These are phyloP conservation scores for Arthrobotrys musiformis DNA, from an alignment of 2,329 filamentous ascomycete genomes.

Conservation along the genomic window DNA sequence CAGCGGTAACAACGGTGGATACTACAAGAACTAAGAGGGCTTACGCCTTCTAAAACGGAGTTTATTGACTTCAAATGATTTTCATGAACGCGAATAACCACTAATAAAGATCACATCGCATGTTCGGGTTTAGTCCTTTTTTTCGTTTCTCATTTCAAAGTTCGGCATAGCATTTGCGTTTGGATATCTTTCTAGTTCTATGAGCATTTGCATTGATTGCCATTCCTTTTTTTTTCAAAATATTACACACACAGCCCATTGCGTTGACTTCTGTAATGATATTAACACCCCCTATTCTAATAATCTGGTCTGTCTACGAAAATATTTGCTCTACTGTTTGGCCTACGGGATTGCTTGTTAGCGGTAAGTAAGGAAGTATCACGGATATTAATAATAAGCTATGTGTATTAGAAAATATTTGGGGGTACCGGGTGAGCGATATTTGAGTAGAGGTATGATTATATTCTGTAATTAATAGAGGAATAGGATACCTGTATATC, in stretches of 20 bases:
- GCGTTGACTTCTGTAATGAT: slow-evolving; percentile 32
- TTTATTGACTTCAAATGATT: background rate
- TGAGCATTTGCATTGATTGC: background rate
- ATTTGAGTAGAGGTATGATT: no score
- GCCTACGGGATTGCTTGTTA: no score
- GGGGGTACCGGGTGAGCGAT: no score
- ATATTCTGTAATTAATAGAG: no score
- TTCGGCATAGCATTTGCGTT: slow-evolving; percentile 21
- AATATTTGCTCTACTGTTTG: no score
- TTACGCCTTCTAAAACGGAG: background rate
- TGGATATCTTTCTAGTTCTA: background rate
- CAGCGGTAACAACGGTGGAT: background rate
- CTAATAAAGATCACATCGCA: slow-evolving; percentile 21
- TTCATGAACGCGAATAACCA: slow-evolving; percentile 26
- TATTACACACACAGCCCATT: slow-evolving; percentile 8
- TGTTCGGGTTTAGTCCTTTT: slow-evolving; percentile 16
- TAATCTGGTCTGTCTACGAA: slow-evolving; percentile 2
- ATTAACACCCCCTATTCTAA: background rate
- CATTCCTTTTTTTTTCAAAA: background rate
- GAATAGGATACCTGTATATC: no score
- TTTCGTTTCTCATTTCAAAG: background rate
- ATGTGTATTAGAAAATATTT: no score
- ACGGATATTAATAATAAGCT: no score
- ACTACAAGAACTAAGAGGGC: background rate
- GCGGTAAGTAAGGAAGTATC: no score